phyloP scores from a whole-genome alignment of 192 early-diverging fungal genomes.

The Coemansia biformis region DNA sequence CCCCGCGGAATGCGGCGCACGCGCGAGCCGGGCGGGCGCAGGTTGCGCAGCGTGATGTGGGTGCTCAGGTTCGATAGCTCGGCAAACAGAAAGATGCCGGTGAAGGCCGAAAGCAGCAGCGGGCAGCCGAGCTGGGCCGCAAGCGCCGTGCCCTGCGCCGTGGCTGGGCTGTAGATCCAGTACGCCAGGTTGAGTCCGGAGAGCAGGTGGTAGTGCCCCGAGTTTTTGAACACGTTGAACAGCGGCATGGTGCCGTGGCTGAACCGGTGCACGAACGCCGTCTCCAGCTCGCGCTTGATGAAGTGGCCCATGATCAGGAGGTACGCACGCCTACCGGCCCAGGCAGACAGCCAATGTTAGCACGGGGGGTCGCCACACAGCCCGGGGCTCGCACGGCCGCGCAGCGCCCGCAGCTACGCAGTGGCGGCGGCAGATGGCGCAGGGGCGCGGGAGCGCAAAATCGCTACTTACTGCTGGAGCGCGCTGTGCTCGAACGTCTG shows the following conservation, averaged over 20 bases:
- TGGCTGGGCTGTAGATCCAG: constrained; percentile 80
- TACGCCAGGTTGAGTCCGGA: constrained; percentile 80
- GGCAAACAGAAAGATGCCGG: constrained; percentile 51
- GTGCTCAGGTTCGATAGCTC: constrained; percentile 80
- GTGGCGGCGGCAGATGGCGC: too few species aligned
- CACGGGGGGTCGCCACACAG: too few species aligned
- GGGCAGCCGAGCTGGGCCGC: constrained; percentile 46
- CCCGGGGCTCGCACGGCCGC: too few species aligned
- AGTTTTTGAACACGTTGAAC: constrained; percentile 91
- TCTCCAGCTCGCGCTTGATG: constrained; percentile 89
- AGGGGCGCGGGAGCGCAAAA: too few species aligned
- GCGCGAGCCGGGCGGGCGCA: constrained; percentile 84
- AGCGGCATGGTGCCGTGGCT: constrained; percentile 95
- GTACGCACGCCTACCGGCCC: constrained; percentile 55
- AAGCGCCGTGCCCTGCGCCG: constrained; percentile 46
- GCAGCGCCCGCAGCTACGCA: neutral
- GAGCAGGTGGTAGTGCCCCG: constrained; percentile 86
- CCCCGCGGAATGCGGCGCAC: constrained; percentile 84
- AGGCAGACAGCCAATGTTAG: neutral
- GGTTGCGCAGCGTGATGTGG: constrained; percentile 81
- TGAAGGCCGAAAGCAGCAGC: constrained; percentile 25
- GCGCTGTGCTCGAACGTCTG: constrained; percentile 58
- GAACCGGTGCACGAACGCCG: constrained; percentile 88
- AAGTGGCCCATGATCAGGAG: constrained; percentile 77
- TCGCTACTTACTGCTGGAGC: constrained; percentile 58